Evolutionary conservation across 768 basidiomycete genomes (phyloP).

Genomic region (Tricholoma furcatifolium): DNA sequence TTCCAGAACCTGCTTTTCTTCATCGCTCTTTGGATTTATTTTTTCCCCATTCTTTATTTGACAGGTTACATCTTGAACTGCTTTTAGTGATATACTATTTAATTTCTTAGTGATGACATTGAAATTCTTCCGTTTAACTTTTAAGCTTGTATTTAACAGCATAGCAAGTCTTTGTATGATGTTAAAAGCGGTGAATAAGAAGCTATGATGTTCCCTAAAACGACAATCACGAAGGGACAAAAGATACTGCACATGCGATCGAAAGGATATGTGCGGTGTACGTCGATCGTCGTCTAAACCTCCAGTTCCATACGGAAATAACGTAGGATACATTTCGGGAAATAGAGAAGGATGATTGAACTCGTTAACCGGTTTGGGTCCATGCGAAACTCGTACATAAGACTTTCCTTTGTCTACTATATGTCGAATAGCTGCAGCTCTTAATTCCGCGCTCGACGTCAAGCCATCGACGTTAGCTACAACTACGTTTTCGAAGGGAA

Average conservation of each 20-base stretch:
- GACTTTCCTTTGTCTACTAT: background rate
- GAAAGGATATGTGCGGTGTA: constrained; percentile 20
- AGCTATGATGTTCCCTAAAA: constrained; percentile 38
- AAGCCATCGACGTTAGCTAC: background rate
- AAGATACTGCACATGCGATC: constrained; percentile 32
- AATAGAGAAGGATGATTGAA: constrained; percentile 35
- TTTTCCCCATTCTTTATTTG: background rate
- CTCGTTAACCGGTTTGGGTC: constrained; percentile 21
- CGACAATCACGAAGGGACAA: constrained; percentile 26
- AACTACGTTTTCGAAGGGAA: background rate
- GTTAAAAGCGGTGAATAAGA: constrained; percentile 40
- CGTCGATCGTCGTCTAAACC: constrained; percentile 34
- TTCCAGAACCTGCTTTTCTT: constrained; percentile 2
- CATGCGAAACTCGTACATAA: background rate
- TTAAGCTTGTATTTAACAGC: constrained; percentile 31
- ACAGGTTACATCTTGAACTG: background rate
- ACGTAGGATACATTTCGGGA: constrained; percentile 37
- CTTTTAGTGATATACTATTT: background rate
- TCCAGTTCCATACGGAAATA: constrained; percentile 43
- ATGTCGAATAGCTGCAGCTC: background rate
- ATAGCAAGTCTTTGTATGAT: constrained; percentile 32
- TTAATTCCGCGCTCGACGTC: background rate
- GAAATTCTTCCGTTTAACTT: constrained; percentile 26
- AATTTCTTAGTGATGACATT: background rate
- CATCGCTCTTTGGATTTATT: background rate